Evolutionary conservation across 2,329 filamentous ascomycete species (phyloP), one percentile per base, ranked within the genome.

Genomic region (Microdochium bolleyi): DNA sequence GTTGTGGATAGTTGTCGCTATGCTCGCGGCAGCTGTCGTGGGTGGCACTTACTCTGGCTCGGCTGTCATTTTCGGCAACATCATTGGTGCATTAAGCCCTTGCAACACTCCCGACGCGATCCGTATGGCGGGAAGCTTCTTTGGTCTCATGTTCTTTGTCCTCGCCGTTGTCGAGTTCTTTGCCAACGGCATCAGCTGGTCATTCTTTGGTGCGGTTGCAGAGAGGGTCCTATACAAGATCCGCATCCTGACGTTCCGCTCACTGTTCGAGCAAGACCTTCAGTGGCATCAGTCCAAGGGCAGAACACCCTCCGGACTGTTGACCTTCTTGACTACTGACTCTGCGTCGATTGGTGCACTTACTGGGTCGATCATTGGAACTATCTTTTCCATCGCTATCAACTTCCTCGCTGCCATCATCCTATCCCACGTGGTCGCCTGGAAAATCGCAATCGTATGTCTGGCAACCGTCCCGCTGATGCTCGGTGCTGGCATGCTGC

Each of bases 391-490:
- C 0, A 85, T 88, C 22, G 58, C 78, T 2, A 77, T 89, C 56
- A 89, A 87, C 64, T 80, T 89, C 25, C 57, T 89, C 16, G 81
- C 79, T 0, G 85, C 83, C 1, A 83, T 89, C 52, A 79, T 87
- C 27, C 63, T 90, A 10, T 82, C 85, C 0, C 84, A 88, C 56
- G 80, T 89, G 48, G 74, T 91, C 49, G 84, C 84, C 2, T 91
- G 87, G 88, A 86, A 82, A 61, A 88, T 91, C 55, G 86, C 86
- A 0, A 68, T 91, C 14, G 87, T 91, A 3, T 85, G 85, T 52
- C 73, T 91, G 5, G 78, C 85, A 0, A 75, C 82, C 9, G 81
- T 90, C 0, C 88, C 87, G 0, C 68, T 90, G 10, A 77, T 89
- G 5, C 73, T 91, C 0, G 83, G 82, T 1, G 78, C 85, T 0